Conservation (phyloP, 495 filamentous ascomycete species). For the Cladorrhinum samala region DNA sequence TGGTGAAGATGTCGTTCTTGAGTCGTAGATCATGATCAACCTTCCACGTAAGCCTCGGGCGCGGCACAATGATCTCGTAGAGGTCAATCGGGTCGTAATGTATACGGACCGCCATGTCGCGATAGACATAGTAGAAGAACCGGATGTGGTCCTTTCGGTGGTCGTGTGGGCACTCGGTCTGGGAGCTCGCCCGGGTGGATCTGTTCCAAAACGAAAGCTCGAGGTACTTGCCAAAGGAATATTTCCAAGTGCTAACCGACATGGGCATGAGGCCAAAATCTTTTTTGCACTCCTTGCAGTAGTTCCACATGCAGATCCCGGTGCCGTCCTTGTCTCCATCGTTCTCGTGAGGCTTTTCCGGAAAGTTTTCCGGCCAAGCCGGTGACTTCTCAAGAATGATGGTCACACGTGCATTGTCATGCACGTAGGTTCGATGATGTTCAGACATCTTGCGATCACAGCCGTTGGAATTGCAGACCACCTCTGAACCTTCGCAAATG, state of each 20-base stretch:
- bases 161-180: conserved; percentile 80
- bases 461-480: conserved; percentile 70
- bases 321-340: conserved; percentile 28
- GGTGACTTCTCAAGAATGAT: conserved; percentile 72
- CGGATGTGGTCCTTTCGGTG: conserved; percentile 85
- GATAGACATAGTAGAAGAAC: conserved; percentile 78
- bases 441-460: conserved; percentile 88
- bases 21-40: conserved; percentile 85
- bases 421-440: conserved; percentile 95
- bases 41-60: conserved; percentile 90
- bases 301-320: conserved; percentile 95
- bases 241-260: conserved; percentile 96
- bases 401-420: conserved; percentile 89
- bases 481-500: conserved; percentile 67
- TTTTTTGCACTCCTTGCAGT: conserved; percentile 82
- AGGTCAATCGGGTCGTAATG: conserved; percentile 89
- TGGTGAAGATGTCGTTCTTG: conserved; percentile 83
- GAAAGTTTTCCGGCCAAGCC: conserved; percentile 39
- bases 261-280: conserved; percentile 88
- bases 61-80: conserved; percentile 91
- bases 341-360: conserved; percentile 35
- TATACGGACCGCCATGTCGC: conserved; percentile 69
- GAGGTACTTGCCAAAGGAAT: conserved; percentile 96
- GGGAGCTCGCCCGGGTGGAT: conserved; percentile 68
- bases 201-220: conserved; percentile 95